Base-by-base conservation (phyloP, 495 filamentous ascomycete species). In the Penicillium subrubescens region DNA sequence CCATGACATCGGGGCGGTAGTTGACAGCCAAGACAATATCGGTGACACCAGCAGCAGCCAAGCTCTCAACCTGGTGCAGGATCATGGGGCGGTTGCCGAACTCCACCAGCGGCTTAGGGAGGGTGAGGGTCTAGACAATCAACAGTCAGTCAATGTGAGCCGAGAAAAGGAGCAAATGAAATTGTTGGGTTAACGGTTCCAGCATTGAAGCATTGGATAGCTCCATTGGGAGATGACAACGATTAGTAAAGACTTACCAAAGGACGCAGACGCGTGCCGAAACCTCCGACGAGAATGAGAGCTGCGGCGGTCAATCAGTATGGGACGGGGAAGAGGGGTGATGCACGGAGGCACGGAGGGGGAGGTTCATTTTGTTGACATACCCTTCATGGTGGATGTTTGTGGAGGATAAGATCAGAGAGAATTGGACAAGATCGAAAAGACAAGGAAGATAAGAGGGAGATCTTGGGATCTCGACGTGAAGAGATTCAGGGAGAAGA, bases 41-140 rank as follows among this genome's bases (percentile, higher is more conserved):
- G 65, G 94, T 98, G 41, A 98, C 95, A 75, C 95, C 95, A 34
- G 94, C 95, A 66, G 91, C 92, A 67, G 96, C 95, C 70, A 99
- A 83, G 69, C 91, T 92, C 80, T 98, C 94, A 69, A 99, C 91
- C 79, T 99, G 95, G 83, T 99, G 95, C 65, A 95, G 84, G 80
- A 99, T 99, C 95, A 99, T 99, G 69, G 94, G 95, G 76, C 92
- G 93, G 84, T 99, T 99, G 69, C 88, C 94, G 77, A 99, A 99
- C 69, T 99, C 95, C 72, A 99, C 95, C 68, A 99, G 84, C 50
- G 95, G 95, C 78, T 99, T 99, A 27, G 95, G 95, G 67, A 97
- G 90, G 46, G 95, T 98, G 72, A 99, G 86, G 60, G 95, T 99
- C 94, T 97, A 73, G 17, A 56, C 37, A 46, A 52, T 59, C 53